These are phyloP conservation scores for Apostasia ramifera DNA, from an alignment of 106 monocot species.

Conservation along the genomic window DNA sequence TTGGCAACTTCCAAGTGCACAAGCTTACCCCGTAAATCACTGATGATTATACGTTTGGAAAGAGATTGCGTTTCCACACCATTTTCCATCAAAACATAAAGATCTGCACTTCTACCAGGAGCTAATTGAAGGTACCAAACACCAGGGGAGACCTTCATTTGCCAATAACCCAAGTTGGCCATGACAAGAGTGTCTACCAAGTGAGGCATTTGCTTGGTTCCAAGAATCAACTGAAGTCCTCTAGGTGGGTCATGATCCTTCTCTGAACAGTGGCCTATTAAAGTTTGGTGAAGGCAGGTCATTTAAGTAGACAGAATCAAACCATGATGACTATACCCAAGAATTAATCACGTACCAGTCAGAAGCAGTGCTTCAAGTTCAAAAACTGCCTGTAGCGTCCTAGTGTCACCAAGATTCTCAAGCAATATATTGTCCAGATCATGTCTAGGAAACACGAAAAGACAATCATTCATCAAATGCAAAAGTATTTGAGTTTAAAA, in stretches of 20 bases:
- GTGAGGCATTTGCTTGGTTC: conserved; percentile 63
- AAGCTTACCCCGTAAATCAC: conserved; percentile 88
- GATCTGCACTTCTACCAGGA: conserved; percentile 85
- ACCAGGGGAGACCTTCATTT: conserved; percentile 97
- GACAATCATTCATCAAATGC: not conserved
- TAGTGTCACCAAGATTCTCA: conserved; percentile 78
- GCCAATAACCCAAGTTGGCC: conserved; percentile 99
- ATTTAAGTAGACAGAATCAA: not conserved
- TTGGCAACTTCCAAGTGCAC: conserved; percentile 73
- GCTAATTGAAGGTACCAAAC: conserved; percentile 91
- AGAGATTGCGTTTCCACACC: conserved; percentile 17
- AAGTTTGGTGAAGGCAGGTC: not conserved
- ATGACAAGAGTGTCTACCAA: conserved; percentile 96
- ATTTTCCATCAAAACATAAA: conserved; percentile 60
- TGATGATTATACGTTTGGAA: conserved; percentile 59
- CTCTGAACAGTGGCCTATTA: conserved; percentile 88
- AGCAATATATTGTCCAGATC: conserved; percentile 94
- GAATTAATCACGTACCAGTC: conserved; percentile 42
- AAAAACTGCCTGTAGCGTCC: conserved; percentile 89
- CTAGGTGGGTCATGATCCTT: conserved; percentile 93
- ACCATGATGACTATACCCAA: not conserved
- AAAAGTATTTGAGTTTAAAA: not conserved
- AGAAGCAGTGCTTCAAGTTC: conserved; percentile 96
- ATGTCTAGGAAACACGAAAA: conserved; percentile 49
- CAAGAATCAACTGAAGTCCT: conserved; percentile 94